phyloP scores from a whole-genome alignment of 2,329 filamentous ascomycete species.

The Westerdykella ornata region DNA sequence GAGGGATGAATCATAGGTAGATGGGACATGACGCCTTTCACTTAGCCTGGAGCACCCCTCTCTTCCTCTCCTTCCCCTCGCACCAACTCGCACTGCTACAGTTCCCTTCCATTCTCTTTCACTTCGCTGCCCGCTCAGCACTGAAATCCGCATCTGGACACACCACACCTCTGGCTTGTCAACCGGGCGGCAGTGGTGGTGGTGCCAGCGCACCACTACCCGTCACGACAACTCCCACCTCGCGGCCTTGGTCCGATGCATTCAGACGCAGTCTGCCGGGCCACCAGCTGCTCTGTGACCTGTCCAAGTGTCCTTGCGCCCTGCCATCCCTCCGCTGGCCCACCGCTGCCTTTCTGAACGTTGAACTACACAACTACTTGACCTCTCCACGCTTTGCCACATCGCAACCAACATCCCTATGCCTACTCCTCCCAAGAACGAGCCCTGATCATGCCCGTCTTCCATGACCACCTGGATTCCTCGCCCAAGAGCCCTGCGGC shows the following conservation, averaged over 20 bases:
- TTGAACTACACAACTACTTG: constrained; percentile 1
- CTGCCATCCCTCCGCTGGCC: constrained; percentile 11
- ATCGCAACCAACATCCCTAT: constrained; percentile 2
- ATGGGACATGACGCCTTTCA: no score
- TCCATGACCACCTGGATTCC: constrained; percentile 33
- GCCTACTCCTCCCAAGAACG: constrained; percentile 15
- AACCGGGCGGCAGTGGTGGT: constrained; percentile 16
- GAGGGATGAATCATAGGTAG: no score
- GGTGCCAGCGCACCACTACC: constrained; percentile 33
- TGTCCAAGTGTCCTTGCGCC: constrained; percentile 9
- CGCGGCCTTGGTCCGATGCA: constrained; percentile 19
- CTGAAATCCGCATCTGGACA: constrained; percentile 6
- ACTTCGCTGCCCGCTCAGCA: constrained; percentile 11
- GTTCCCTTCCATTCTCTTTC: constrained; percentile 6
- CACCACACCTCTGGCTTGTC: no score
- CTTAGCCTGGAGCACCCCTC: no score
- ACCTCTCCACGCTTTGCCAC: constrained; percentile 5
- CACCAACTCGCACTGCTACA: no score
- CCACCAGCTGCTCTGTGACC: constrained; percentile 25
- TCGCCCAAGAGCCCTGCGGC: constrained; percentile 15
- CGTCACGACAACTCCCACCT: constrained; percentile 5
- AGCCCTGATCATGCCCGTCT: constrained; percentile 33
- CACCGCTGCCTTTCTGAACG: constrained; percentile 2
- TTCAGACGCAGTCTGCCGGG: constrained; percentile 20
- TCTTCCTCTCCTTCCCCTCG: no score